Evolutionary conservation across 2,329 filamentous ascomycete species (phyloP).

Genomic region (Colletotrichum euphorbiae): DNA sequence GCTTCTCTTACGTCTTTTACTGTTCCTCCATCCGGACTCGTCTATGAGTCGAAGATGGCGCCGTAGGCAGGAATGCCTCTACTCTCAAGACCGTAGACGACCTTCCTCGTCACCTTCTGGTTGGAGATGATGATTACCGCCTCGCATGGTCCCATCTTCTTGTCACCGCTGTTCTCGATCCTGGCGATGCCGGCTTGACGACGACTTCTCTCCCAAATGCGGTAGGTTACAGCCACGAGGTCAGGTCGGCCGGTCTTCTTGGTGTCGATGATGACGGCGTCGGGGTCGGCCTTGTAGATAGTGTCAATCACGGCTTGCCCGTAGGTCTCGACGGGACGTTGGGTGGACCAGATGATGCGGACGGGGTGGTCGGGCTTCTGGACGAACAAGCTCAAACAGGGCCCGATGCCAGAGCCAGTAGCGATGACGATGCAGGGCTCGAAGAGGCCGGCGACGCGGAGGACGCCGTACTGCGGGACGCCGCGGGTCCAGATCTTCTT

Average conservation of each 20-base stretch:
- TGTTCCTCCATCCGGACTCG: background rate
- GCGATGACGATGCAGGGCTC: constrained; percentile 73
- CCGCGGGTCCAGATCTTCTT: constrained; percentile 75
- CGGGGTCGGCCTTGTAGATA: constrained; percentile 68
- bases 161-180: background rate
- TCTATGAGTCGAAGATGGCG: constrained; percentile 74
- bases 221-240: constrained; percentile 50
- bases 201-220: constrained; percentile 43
- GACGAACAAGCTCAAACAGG: constrained; percentile 68
- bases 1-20: background rate
- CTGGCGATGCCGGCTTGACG: constrained; percentile 24
- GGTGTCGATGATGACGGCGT: constrained; percentile 77
- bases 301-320: constrained; percentile 66
- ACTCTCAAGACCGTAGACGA: constrained; percentile 76
- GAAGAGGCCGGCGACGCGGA: constrained; percentile 76
- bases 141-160: constrained; percentile 64
- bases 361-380: constrained; percentile 55
- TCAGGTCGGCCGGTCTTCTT: constrained; percentile 69
- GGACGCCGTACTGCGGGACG: constrained; percentile 73
- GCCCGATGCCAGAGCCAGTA: constrained; percentile 80
- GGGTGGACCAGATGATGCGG: constrained; percentile 77
- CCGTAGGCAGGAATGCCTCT: constrained; percentile 76
- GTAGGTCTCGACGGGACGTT: constrained; percentile 71
- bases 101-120: constrained; percentile 72
- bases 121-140: constrained; percentile 82